A percentile compares a stretch with the other conserved stretches of the same genome.
phyloP scores from a whole-genome alignment of 2,329 filamentous ascomycete species.

The Colletotrichum sp. region DNA sequence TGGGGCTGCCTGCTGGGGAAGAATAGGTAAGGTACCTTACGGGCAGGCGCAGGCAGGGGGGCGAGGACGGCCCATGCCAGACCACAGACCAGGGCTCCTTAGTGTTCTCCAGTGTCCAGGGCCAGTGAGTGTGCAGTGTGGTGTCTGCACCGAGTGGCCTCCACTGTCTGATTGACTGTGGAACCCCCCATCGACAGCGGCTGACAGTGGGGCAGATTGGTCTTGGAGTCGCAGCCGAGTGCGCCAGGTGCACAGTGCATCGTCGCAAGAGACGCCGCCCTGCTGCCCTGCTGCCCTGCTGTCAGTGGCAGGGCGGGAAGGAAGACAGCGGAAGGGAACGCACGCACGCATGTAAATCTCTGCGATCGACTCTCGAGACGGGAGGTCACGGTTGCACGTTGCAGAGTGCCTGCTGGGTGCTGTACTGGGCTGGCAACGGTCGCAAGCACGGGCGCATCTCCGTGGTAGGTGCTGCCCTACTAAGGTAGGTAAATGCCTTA shows the following conservation, averaged over 20 bases:
- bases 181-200: not conserved
- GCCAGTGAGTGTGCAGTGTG: not conserved
- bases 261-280: not conserved
- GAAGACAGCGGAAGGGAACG: not conserved
- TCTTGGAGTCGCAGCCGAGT: not conserved
- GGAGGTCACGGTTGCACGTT: not conserved
- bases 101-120: not conserved
- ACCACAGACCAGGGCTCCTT: not conserved
- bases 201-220: not conserved
- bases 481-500: not conserved
- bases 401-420: not conserved
- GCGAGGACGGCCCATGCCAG: not conserved
- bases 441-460: not conserved
- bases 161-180: not conserved
- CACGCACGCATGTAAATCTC: not conserved
- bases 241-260: constrained; percentile 3
- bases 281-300: not conserved
- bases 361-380: not conserved
- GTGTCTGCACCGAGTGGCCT: not conserved
- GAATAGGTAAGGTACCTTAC: not conserved
- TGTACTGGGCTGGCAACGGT: not conserved
- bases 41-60: not conserved
- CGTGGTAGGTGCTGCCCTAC: too few species aligned
- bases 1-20: not conserved
- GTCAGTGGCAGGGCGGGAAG: not conserved